Evolutionary conservation across 148 eudicot genomes (phyloP).

Genomic region (Gaultheria prostrata): DNA sequence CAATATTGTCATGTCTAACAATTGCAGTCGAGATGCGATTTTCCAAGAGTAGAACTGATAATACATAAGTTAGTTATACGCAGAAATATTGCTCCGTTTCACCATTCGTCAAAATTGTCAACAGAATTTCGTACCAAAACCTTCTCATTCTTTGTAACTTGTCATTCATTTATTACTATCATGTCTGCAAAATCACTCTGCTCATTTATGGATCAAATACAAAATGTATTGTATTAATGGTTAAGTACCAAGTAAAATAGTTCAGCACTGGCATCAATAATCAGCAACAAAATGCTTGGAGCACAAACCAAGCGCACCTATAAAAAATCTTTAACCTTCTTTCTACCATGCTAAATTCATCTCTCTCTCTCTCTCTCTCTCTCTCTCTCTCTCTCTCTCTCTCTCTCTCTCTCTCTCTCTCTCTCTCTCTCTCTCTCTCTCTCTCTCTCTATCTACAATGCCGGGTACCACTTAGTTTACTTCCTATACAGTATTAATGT

Average conservation of each 20-base stretch:
- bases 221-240: not conserved
- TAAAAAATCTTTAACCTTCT: not conserved
- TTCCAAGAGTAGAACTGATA: no score
- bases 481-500: not conserved
- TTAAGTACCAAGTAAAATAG: not conserved
- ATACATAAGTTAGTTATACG: not conserved
- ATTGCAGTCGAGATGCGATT: not conserved
- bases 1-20: not conserved
- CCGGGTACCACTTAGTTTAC: not conserved
- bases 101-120: not conserved
- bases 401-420: not conserved
- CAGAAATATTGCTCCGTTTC: not conserved
- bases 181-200: not conserved
- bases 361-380: not conserved
- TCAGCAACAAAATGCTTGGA: constrained; percentile 2
- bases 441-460: not conserved
- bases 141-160: not conserved
- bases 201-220: not conserved
- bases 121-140: not conserved
- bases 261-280: not conserved
- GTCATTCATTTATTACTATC: not conserved
- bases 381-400: not conserved
- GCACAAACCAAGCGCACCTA: not conserved
- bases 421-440: not conserved
- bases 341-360: not conserved